Conservation (phyloP, 208 protist genomes). For the Leishmania turanica region DNA sequence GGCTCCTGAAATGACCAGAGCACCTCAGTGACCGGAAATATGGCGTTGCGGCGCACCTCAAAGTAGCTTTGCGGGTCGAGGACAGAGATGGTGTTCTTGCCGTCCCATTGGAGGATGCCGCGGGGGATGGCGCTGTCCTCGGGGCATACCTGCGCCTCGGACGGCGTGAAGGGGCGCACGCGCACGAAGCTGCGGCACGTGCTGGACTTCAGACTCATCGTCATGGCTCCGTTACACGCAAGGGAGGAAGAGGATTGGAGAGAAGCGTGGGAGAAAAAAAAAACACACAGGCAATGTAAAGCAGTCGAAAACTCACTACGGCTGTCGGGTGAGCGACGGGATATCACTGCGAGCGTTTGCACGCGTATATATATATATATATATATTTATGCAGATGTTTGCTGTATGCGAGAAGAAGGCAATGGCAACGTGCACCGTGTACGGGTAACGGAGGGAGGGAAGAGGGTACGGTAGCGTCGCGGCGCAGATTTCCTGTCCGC, state of each 20-base stretch:
- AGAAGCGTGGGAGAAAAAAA: not conserved
- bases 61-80: slow-evolving; percentile 76
- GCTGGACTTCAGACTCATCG: slow-evolving; percentile 27
- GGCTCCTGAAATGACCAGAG: slow-evolving; percentile 77
- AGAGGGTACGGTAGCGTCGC: not conserved
- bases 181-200: slow-evolving; percentile 61
- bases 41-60: slow-evolving; percentile 60
- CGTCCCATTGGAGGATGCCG: slow-evolving; percentile 67
- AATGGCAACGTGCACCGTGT: not conserved
- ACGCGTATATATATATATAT: too few relatives aligned
- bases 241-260: not conserved
- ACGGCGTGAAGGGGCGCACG: slow-evolving; percentile 75
- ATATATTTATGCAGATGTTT: not conserved
- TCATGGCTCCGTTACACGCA: slow-evolving; percentile 5
- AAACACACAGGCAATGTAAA: not conserved
- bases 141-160: slow-evolving; percentile 69
- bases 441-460: not conserved
- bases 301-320: not conserved
- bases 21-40: slow-evolving; percentile 59
- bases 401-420: not conserved
- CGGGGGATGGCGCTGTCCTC: slow-evolving; percentile 72
- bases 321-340: not conserved
- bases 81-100: slow-evolving; percentile 53
- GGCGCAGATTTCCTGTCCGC: not conserved
- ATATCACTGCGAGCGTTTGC: not conserved